Base-by-base conservation (phyloP, 495 filamentous ascomycete species). In the Penicillium coprophilum region DNA sequence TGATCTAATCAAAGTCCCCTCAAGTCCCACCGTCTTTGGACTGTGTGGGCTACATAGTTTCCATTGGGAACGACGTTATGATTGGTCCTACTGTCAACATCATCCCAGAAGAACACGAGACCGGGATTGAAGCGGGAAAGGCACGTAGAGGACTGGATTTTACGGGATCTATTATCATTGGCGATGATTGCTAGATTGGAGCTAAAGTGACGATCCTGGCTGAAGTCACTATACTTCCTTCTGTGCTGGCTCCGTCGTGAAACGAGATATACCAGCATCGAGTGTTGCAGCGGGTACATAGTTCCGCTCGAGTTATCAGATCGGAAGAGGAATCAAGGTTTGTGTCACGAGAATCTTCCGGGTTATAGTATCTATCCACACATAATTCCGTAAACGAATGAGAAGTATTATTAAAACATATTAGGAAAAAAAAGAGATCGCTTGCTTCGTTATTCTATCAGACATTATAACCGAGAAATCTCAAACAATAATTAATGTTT, bases 181-280 rank as follows among this genome's bases (percentile, higher is more conserved):
- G 72, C 2, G 67, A 78, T 59, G 76, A 82, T 53, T 77, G 71
- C 53, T 80, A 74, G 76, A 76, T 82, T 56, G 77, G 77, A 5
- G 74, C 61, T 6, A 59, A 68, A 45, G 71, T 66, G 12, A 66
- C 64, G 2, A 74, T 82, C 40, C 49, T 81, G 54, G 71, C 76
- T 1, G 78, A 76, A 9, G 76, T 80, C 4, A 75, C 55, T 7
- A 78, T 81, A 69, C 64, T 46, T 76, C 74, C 0, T 66, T 81
- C 57, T 78, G 69, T 17, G 75, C 77, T n/a, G 75, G 74, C 3
- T 58, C 67, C 17, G 71, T 81, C 11, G 79, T 82, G 6, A 74
- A 66, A 11, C 69, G 58, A 32, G 64, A 74, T 50, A 68, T 81
- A 27, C 70, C 69, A 7, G 57, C 65, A 6, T 71, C 57, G 30